Evolutionary conservation across 176 grass and related monocot genomes (phyloP).

Genomic region (Ensete ventricosum): DNA sequence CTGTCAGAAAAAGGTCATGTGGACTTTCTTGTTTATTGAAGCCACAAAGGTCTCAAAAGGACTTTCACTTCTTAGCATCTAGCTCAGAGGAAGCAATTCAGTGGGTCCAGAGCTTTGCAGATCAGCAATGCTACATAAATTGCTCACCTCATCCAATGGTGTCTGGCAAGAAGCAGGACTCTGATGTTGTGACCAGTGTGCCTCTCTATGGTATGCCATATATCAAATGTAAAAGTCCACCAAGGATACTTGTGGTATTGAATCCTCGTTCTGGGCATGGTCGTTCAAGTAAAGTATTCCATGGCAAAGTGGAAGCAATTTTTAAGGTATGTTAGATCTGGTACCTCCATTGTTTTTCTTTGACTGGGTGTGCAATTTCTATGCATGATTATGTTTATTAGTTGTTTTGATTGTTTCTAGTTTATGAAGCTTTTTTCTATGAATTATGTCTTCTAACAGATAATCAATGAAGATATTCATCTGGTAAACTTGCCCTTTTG

Average conservation of each 20-base stretch:
- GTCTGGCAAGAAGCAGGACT: slow-evolving; percentile 36
- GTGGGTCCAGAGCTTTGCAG: slow-evolving; percentile 81
- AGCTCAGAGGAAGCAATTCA: slow-evolving; percentile 62
- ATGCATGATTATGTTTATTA: too few species aligned
- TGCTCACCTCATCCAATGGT: slow-evolving; percentile 40
- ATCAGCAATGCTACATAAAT: slow-evolving; percentile 74
- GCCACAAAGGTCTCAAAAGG: slow-evolving; percentile 49
- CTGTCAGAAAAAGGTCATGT: slow-evolving; percentile 49
- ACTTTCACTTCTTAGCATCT: slow-evolving; percentile 67
- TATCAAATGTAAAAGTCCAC: slow-evolving; percentile 32
- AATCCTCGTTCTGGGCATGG: slow-evolving; percentile 92
- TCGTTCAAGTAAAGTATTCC: slow-evolving; percentile 72
- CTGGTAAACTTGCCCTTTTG: neutral
- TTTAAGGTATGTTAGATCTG: slow-evolving; percentile 44
- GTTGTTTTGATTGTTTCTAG: neutral
- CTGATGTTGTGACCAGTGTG: slow-evolving; percentile 35
- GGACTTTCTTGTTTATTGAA: slow-evolving; percentile 68
- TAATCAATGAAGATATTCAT: neutral
- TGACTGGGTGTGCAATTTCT: neutral
- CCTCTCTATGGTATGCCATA: slow-evolving; percentile 40
- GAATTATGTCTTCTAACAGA: neutral
- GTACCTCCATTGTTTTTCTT: slow-evolving; percentile 1
- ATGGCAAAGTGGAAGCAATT: slow-evolving; percentile 54
- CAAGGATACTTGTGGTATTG: slow-evolving; percentile 73
- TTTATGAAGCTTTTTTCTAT: neutral